Evolutionary conservation across 495 filamentous ascomycete species (phyloP).

Genomic region (Poronia punctata): DNA sequence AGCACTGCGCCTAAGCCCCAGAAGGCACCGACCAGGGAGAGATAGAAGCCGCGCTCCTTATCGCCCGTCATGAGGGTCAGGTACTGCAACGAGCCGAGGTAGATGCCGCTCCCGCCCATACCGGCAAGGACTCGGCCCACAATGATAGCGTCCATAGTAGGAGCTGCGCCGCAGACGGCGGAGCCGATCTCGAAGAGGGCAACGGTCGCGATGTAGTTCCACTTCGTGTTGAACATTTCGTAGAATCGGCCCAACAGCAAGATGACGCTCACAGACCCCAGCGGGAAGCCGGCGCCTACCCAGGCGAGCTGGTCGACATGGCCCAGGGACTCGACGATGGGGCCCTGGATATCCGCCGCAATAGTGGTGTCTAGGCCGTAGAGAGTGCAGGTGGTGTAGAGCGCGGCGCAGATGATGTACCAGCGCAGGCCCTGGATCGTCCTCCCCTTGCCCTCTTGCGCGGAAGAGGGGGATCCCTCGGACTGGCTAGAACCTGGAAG

Average conservation of each 20-base stretch:
- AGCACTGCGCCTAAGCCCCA: slow-evolving; percentile 46
- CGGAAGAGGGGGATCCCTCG: background rate
- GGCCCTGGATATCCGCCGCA: slow-evolving; percentile 47
- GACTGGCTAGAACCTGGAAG: background rate
- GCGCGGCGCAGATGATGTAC: slow-evolving; percentile 37
- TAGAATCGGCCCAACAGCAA: slow-evolving; percentile 36
- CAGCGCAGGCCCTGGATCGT: slow-evolving; percentile 23
- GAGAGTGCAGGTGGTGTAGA: slow-evolving; percentile 34
- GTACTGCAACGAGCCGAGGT: slow-evolving; percentile 36
- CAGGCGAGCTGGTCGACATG: slow-evolving; percentile 45
- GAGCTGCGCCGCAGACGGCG: slow-evolving; percentile 47
- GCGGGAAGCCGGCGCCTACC: slow-evolving; percentile 42
- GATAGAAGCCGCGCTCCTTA: slow-evolving; percentile 37
- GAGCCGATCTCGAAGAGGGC: slow-evolving; percentile 43
- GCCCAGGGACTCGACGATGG: slow-evolving; percentile 37
- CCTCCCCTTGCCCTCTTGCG: background rate
- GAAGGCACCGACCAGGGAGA: slow-evolving; percentile 20
- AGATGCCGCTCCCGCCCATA: slow-evolving; percentile 41
- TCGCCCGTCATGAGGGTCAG: slow-evolving; percentile 34
- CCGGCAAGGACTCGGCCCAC: slow-evolving; percentile 33
- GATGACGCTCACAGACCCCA: slow-evolving; percentile 35
- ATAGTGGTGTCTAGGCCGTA: slow-evolving; percentile 51
- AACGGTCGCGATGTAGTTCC: slow-evolving; percentile 37
- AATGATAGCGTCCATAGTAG: slow-evolving; percentile 41
- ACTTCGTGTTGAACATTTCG: slow-evolving; percentile 42